Evolutionary conservation across 1,139 yeast genomes (phyloP).

Genomic region (Kodamaea anthophila): DNA sequence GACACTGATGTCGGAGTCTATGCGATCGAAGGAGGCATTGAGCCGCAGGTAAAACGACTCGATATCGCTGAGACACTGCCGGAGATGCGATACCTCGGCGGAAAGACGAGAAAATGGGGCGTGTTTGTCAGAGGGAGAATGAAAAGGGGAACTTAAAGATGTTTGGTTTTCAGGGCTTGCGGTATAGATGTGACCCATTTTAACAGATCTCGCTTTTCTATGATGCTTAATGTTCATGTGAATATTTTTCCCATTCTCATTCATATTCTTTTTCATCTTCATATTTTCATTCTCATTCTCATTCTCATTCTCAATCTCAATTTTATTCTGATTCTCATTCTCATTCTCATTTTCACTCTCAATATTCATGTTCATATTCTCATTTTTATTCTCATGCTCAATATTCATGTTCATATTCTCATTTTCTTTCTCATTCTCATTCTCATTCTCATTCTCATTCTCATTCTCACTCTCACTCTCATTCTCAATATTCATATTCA

Average conservation of each 20-base stretch:
- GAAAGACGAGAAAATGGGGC: not conserved
- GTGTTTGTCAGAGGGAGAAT: too few species aligned
- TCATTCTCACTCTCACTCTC: too few species aligned
- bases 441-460: too few species aligned
- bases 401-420: too few species aligned
- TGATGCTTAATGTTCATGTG: not conserved
- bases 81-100: constrained; percentile 11
- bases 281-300: not conserved
- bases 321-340: not conserved
- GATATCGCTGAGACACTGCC: constrained; percentile 12
- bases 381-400: constrained; percentile 1
- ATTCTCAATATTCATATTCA: too few species aligned
- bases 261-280: not conserved
- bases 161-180: too few species aligned
- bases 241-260: not conserved
- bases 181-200: not conserved
- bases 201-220: too few species aligned
- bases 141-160: too few species aligned
- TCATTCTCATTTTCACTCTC: not conserved
- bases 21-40: constrained; percentile 9
- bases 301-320: not conserved
- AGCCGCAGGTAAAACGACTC: constrained; percentile 10
- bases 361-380: not conserved
- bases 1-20: constrained; percentile 9
- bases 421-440: too few species aligned